Conservation (phyloP, 2,329 filamentous ascomycete genomes). For the Trichoderma sp. region DNA sequence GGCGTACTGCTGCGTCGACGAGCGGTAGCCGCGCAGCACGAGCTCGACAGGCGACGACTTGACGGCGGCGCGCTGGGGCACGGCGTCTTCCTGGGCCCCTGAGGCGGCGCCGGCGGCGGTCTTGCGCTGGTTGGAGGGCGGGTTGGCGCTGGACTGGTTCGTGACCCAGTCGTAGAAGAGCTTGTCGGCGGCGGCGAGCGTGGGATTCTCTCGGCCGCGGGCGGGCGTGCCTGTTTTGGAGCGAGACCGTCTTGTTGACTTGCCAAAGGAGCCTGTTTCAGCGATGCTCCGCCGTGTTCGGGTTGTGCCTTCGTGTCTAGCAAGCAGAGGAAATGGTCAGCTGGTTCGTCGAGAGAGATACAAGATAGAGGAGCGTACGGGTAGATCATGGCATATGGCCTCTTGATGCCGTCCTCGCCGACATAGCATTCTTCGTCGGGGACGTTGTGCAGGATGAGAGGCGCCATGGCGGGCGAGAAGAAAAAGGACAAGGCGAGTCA, state of each 20-base stretch:
- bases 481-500: neutral
- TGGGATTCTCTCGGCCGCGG: slow-evolving; percentile 60
- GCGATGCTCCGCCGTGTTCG: slow-evolving; percentile 57
- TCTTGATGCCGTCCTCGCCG: slow-evolving; percentile 64
- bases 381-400: slow-evolving; percentile 68
- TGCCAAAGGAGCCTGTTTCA: slow-evolving; percentile 66
- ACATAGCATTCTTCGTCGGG: slow-evolving; percentile 68
- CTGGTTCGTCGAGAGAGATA: neutral
- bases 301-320: slow-evolving; percentile 47
- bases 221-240: slow-evolving; percentile 62
- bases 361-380: slow-evolving; percentile 48
- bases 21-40: slow-evolving; percentile 78
- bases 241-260: slow-evolving; percentile 64
- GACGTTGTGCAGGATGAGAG: slow-evolving; percentile 68
- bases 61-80: slow-evolving; percentile 37
- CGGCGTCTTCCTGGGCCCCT: slow-evolving; percentile 44
- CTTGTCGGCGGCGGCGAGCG: slow-evolving; percentile 61
- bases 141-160: slow-evolving; percentile 43
- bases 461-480: slow-evolving; percentile 52
- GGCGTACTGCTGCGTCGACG: slow-evolving; percentile 71
- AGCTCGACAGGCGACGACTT: slow-evolving; percentile 66
- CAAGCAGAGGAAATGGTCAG: neutral
- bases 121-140: slow-evolving; percentile 38
- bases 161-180: slow-evolving; percentile 62
- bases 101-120: slow-evolving; percentile 40